Evolutionary conservation across 345 rosid species (phyloP).

Genomic region (Heritiera fomes): DNA sequence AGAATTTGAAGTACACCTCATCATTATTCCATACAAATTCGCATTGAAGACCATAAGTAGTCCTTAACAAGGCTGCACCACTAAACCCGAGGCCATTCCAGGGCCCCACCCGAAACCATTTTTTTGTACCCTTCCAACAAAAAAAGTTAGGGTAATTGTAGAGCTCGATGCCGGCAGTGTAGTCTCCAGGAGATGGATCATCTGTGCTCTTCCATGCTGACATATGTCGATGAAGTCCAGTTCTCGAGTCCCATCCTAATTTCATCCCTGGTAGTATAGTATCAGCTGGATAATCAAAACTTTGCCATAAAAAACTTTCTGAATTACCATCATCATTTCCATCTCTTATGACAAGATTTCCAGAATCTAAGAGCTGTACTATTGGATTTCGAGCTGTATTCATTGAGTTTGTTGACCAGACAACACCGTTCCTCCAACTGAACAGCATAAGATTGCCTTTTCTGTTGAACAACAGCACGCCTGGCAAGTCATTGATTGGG

Average conservation of each 20-base stretch:
- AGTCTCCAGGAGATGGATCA: slow-evolving; percentile 30
- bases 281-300: slow-evolving; percentile 34
- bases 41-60: background rate
- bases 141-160: slow-evolving; percentile 23
- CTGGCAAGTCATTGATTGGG: slow-evolving; percentile 20
- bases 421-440: background rate
- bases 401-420: slow-evolving; percentile 25
- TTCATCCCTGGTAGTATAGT: slow-evolving; percentile 28
- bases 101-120: slow-evolving; percentile 12
- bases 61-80: background rate
- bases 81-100: slow-evolving; percentile 26
- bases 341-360: slow-evolving; percentile 26
- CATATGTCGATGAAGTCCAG: slow-evolving; percentile 13
- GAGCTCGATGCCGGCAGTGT: slow-evolving; percentile 16
- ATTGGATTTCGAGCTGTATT: background rate
- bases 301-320: slow-evolving; percentile 26
- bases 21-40: slow-evolving; percentile 12
- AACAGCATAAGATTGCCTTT: slow-evolving; percentile 21
- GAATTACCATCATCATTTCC: background rate
- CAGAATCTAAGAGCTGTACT: slow-evolving; percentile 23
- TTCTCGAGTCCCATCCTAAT: slow-evolving; percentile 13
- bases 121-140: background rate
- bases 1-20: slow-evolving; percentile 12
- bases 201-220: slow-evolving; percentile 27
- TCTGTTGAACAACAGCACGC: background rate